Evolutionary conservation across 345 rosid species (phyloP).

Genomic region (Salix arbutifolia): DNA sequence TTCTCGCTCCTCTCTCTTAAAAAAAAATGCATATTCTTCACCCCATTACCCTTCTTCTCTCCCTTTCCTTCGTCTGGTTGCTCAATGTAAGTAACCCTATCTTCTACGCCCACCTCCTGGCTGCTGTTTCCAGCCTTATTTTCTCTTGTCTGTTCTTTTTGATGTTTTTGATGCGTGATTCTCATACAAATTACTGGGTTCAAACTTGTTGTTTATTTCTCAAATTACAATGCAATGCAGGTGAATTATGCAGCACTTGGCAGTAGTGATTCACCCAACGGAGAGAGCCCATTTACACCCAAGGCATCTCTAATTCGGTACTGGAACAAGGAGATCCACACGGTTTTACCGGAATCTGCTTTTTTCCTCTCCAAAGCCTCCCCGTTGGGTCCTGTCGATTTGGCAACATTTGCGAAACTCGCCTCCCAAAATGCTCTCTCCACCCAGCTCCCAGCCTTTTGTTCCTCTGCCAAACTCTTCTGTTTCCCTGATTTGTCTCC

Average conservation of each 20-base stretch:
- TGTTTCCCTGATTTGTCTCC: constrained; percentile 50
- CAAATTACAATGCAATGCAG: constrained; percentile 19
- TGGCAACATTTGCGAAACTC: constrained; percentile 63
- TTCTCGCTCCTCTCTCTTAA: neutral
- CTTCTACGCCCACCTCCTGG: neutral
- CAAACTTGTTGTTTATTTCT: too few relatives aligned
- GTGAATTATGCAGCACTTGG: neutral
- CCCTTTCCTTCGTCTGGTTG: constrained; percentile 1
- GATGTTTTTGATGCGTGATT: neutral
- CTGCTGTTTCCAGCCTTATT: neutral
- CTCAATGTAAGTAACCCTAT: constrained; percentile 13
- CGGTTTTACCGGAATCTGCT: constrained; percentile 36
- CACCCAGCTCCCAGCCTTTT: constrained; percentile 58
- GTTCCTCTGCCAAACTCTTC: constrained; percentile 76
- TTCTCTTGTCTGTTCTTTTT: neutral
- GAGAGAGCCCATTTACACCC: constrained; percentile 67
- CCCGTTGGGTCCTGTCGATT: constrained; percentile 58
- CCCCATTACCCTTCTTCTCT: neutral
- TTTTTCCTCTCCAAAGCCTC: constrained; percentile 80
- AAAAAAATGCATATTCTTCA: constrained; percentile 10
- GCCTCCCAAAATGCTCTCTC: constrained; percentile 57
- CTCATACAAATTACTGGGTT: neutral
- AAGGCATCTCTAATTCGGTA: constrained; percentile 69
- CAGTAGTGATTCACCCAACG: constrained; percentile 1
- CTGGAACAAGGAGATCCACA: constrained; percentile 76